phyloP scores from a whole-genome alignment of 441 rosid genomes.

The Euphorbia corollata region DNA sequence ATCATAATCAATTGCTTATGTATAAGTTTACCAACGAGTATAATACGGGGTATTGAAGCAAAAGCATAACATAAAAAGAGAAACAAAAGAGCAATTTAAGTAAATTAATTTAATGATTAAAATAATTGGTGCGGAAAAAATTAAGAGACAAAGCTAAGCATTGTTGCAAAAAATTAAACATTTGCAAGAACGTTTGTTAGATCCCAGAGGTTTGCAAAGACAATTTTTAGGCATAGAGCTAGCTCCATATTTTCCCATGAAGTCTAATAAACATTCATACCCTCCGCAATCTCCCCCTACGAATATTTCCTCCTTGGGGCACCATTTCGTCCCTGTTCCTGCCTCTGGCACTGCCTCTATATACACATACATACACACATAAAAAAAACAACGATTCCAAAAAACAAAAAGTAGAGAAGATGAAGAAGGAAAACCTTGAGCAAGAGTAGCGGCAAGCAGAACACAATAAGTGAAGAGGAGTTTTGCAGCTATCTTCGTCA shows the following conservation, averaged over 20 bases:
- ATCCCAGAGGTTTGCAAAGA: not conserved
- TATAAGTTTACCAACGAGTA: too few species aligned
- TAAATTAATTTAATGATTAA: too few species aligned
- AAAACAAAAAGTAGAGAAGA: too few species aligned
- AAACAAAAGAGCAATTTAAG: too few species aligned
- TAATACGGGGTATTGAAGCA: too few species aligned
- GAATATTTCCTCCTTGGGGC: conserved; percentile 1
- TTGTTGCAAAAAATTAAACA: conserved; percentile 1
- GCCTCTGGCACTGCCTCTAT: not conserved
- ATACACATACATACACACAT: not conserved
- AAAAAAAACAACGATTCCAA: not conserved
- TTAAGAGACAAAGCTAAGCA: too few species aligned
- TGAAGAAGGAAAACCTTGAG: not conserved
- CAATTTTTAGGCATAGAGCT: conserved; percentile 18
- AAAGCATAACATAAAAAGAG: too few species aligned
- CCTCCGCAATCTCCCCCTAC: not conserved
- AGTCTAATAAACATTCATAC: conserved; percentile 4
- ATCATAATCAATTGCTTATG: too few species aligned
- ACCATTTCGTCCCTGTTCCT: not conserved
- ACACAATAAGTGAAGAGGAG: not conserved
- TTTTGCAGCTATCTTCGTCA: not conserved
- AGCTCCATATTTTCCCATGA: conserved; percentile 11
- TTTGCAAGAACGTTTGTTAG: not conserved
- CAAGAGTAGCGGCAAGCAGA: not conserved
- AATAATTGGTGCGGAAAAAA: too few species aligned